Conservation (phyloP, 2,329 filamentous ascomycete genomes). For the Sarocladiaceae sp. region DNA sequence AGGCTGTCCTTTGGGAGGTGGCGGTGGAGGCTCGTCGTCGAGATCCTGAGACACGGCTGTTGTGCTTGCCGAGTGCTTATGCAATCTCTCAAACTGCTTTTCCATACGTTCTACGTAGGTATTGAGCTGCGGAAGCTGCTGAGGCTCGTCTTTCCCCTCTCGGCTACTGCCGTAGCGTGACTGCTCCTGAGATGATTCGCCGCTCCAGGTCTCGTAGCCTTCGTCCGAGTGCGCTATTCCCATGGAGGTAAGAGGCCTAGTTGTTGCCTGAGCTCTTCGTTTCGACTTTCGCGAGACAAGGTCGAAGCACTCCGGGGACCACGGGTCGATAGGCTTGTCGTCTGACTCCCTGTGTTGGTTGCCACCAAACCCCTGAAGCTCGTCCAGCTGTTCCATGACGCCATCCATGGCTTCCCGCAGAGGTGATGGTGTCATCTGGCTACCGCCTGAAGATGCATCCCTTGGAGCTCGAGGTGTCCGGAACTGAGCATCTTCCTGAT, state of each 20-base stretch:
- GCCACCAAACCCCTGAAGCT: constrained; percentile 46
- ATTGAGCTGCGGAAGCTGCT: constrained; percentile 63
- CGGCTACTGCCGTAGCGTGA: constrained; percentile 33
- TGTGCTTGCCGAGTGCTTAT: constrained; percentile 45
- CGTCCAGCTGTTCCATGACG: constrained; percentile 90
- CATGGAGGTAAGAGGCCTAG: constrained; percentile 63
- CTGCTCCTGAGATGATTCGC: constrained; percentile 44
- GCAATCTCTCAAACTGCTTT: constrained; percentile 65
- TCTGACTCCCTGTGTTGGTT: not conserved
- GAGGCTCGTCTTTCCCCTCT: constrained; percentile 32
- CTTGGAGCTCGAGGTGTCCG: constrained; percentile 47
- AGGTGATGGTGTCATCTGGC: constrained; percentile 79
- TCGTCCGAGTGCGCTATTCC: constrained; percentile 59
- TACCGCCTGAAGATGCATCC: constrained; percentile 57
- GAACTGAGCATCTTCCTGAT: constrained; percentile 24
- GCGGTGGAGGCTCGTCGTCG: constrained; percentile 52
- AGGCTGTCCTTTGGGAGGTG: constrained; percentile 50
- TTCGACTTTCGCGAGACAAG: constrained; percentile 32
- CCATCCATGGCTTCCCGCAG: constrained; percentile 95
- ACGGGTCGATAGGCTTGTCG: constrained; percentile 60
- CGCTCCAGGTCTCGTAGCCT: constrained; percentile 53
- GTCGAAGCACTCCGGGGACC: constrained; percentile 86
- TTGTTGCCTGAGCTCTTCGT: constrained; percentile 19
- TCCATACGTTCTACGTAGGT: constrained; percentile 94
- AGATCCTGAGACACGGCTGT: constrained; percentile 24